These are phyloP conservation scores for Bifiguratus adelaidae DNA, from an alignment of 192 early-diverging fungal genomes.

Conservation along the genomic window DNA sequence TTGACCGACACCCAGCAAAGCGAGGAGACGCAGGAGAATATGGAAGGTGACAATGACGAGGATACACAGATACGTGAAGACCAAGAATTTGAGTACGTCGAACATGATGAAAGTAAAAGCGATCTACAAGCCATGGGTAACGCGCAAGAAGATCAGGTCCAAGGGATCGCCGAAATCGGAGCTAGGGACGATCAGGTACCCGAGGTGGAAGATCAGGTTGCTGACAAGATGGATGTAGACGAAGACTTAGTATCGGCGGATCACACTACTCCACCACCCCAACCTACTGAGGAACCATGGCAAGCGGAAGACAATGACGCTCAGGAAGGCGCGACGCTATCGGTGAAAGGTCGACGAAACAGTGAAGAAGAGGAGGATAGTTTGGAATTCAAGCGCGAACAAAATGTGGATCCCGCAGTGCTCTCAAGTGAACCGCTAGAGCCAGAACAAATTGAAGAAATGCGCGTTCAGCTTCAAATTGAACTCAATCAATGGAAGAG, in stretches of 20 bases:
- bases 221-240: conserved; percentile 55
- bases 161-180: conserved; percentile 47
- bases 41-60: conserved; percentile 40
- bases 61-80: conserved; percentile 38
- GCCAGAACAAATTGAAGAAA: conserved; percentile 52
- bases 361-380: too few species aligned
- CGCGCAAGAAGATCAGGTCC: conserved; percentile 54
- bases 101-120: conserved; percentile 62
- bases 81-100: conserved; percentile 64
- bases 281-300: conserved; percentile 15
- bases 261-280: conserved; percentile 26
- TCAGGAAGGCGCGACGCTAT: conserved; percentile 30
- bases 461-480: conserved; percentile 73
- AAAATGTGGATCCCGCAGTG: conserved; percentile 14
- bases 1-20: conserved; percentile 55
- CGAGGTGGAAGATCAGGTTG: conserved; percentile 32
- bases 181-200: conserved; percentile 34
- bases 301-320: conserved; percentile 23
- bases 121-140: conserved; percentile 67
- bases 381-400: conserved; percentile 19
- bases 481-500: conserved; percentile 66
- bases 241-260: conserved; percentile 26
- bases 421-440: conserved; percentile 31
- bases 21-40: conserved; percentile 27
- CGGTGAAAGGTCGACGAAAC: conserved; percentile 19